phyloP scores from a whole-genome alignment of 2,329 filamentous ascomycete species.

The Metarhizium guizhouense region DNA sequence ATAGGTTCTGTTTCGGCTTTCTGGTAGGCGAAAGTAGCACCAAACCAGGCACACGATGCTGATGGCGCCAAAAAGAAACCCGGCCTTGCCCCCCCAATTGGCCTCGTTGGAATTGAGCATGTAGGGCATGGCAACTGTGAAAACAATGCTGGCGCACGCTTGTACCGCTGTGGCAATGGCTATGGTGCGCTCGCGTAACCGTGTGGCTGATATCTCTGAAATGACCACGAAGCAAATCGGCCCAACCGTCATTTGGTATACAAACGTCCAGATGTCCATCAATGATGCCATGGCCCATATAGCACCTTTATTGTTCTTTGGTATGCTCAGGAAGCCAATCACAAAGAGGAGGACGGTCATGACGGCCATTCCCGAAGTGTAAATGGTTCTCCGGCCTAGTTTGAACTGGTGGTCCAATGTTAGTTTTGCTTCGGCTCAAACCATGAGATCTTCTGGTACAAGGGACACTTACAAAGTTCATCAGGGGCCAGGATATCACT shows the following conservation, averaged over 20 bases:
- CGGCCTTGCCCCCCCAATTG: conserved; percentile 23
- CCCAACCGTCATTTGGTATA: conserved; percentile 32
- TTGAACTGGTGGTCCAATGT: conserved; percentile 7
- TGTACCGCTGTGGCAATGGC: conserved; percentile 19
- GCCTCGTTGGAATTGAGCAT: conserved; percentile 23
- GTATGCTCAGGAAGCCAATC: conserved; percentile 31
- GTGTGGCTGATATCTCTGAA: conserved; percentile 27
- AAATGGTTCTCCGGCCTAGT: conserved; percentile 31
- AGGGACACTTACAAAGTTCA: conserved; percentile 18
- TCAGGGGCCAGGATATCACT: conserved; percentile 30
- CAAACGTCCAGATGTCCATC: conserved; percentile 31
- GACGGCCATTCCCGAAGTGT: conserved; percentile 16
- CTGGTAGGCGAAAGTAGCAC: conserved; percentile 20
- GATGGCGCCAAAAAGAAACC: conserved; percentile 20
- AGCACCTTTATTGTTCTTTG: conserved; percentile 19
- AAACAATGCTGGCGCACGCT: conserved; percentile 15
- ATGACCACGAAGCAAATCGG: conserved; percentile 33
- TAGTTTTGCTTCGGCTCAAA: neutral
- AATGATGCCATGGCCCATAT: conserved; percentile 30
- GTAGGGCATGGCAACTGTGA: conserved; percentile 19
- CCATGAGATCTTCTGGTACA: neutral
- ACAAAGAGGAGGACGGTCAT: conserved; percentile 29
- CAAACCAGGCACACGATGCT: conserved; percentile 15
- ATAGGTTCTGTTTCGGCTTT: conserved; percentile 19
- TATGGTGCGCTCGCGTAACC: conserved; percentile 22